A percentile compares a stretch with the other conserved stretches of the same genome.
phyloP scores from a whole-genome alignment of 441 rosid species.

The Erysimum cheiri region DNA sequence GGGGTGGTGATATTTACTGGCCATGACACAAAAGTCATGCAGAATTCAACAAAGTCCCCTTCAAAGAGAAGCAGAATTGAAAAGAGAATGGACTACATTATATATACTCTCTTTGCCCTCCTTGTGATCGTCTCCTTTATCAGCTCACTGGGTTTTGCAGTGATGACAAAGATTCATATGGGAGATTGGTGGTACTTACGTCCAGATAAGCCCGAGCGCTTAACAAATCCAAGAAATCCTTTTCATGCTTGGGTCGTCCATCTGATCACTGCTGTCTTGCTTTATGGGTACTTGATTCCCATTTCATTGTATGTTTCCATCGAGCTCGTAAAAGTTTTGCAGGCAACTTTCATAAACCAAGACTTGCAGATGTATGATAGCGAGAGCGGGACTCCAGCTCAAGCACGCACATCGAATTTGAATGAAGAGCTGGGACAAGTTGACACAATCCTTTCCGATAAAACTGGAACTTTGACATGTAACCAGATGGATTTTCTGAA shows the following conservation, averaged over 20 bases:
- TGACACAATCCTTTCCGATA: conserved; percentile 74
- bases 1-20: conserved; percentile 78
- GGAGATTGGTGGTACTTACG: conserved; percentile 65
- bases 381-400: conserved; percentile 56
- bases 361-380: conserved; percentile 71
- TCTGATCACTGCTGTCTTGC: conserved; percentile 62
- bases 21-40: conserved; percentile 66
- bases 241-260: conserved; percentile 53
- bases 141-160: conserved; percentile 54
- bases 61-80: conserved; percentile 72
- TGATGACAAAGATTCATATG: conserved; percentile 53
- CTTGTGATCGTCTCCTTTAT: conserved; percentile 63
- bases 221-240: conserved; percentile 55
- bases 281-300: conserved; percentile 83
- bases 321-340: conserved; percentile 78
- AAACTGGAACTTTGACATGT: conserved; percentile 91
- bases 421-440: conserved; percentile 91
- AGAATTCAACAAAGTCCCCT: conserved; percentile 71
- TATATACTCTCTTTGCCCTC: conserved; percentile 65
- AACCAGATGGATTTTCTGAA: conserved; percentile 85
- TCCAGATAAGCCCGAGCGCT: conserved; percentile 41
- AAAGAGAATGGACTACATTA: conserved; percentile 70
- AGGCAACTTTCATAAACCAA: conserved; percentile 70
- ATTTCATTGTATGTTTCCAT: conserved; percentile 86
- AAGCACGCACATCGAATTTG: conserved; percentile 78